Evolutionary conservation across 2,329 filamentous ascomycete species (phyloP).

Genomic region (Phialophora tarda): DNA sequence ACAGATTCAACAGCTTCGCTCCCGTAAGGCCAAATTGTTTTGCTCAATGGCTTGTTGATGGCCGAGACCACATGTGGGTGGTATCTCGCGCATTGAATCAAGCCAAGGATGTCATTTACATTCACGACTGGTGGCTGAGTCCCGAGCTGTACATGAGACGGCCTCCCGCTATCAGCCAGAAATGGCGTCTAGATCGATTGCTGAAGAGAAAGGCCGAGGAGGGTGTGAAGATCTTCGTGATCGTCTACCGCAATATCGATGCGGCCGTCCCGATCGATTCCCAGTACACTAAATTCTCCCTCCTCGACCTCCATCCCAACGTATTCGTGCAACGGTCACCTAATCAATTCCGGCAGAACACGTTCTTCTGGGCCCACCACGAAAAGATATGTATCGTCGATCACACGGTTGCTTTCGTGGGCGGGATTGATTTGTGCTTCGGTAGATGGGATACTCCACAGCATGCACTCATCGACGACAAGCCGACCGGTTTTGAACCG

Average conservation of each 20-base stretch:
- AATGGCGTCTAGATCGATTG: constrained; percentile 92
- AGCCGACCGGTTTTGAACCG: constrained; percentile 89
- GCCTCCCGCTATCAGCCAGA: constrained; percentile 93
- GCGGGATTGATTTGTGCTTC: constrained; percentile 95
- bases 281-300: constrained; percentile 94
- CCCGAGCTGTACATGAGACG: constrained; percentile 94
- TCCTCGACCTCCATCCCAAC: constrained; percentile 93
- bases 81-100: constrained; percentile 95
- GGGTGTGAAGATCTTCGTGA: constrained; percentile 96
- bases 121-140: constrained; percentile 99
- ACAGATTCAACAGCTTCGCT: constrained; percentile 92
- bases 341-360: constrained; percentile 97
- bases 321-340: constrained; percentile 95
- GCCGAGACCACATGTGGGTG: constrained; percentile 99
- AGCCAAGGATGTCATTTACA: constrained; percentile 97
- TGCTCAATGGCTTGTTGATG: constrained; percentile 96
- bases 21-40: constrained; percentile 85
- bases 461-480: constrained; percentile 88
- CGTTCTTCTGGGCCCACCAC: constrained; percentile 99
- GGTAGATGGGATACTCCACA: constrained; percentile 97
- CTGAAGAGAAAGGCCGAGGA: constrained; percentile 92
- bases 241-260: constrained; percentile 97
- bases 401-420: constrained; percentile 92
- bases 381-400: constrained; percentile 98
- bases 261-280: constrained; percentile 97